Evolutionary conservation across 805 yeast genomes (phyloP).

Genomic region (Kuraishia borneana): DNA sequence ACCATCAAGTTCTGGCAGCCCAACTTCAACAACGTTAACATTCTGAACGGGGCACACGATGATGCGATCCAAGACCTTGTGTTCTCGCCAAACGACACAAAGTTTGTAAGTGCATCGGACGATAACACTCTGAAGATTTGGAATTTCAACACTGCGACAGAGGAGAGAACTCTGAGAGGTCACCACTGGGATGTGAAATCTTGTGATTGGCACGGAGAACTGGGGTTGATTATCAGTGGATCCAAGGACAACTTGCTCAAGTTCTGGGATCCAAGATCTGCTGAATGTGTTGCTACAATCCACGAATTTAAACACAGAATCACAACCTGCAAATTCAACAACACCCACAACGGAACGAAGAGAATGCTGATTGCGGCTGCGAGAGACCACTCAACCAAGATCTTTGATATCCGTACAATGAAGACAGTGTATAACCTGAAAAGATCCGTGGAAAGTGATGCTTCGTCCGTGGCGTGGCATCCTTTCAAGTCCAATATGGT

Average conservation of each 20-base stretch:
- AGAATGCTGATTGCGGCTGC: constrained; percentile 76
- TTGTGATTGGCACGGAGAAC: constrained; percentile 90
- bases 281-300: constrained; percentile 63
- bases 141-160: constrained; percentile 84
- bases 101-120: constrained; percentile 90
- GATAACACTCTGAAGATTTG: constrained; percentile 86
- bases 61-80: constrained; percentile 81
- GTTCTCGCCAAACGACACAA: constrained; percentile 82
- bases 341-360: constrained; percentile 52
- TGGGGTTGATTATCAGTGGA: constrained; percentile 84
- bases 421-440: constrained; percentile 53
- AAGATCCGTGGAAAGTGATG: constrained; percentile 74
- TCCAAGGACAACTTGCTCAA: constrained; percentile 91
- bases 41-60: constrained; percentile 56
- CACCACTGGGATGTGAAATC: constrained; percentile 99
- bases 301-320: constrained; percentile 94
- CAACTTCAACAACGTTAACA: constrained; percentile 90
- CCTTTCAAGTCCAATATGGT: constrained; percentile 74
- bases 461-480: constrained; percentile 85
- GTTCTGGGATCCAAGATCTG: constrained; percentile 91
- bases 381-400: constrained; percentile 77
- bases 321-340: constrained; percentile 73
- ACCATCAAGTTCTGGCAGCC: constrained; percentile 94
- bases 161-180: constrained; percentile 72
- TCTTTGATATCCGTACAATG: constrained; percentile 84